Evolutionary conservation across 192 early-diverging fungal species (phyloP), one percentile per base, ranked within the genome.

Genomic region (Rhizoclosmatium globosum): DNA sequence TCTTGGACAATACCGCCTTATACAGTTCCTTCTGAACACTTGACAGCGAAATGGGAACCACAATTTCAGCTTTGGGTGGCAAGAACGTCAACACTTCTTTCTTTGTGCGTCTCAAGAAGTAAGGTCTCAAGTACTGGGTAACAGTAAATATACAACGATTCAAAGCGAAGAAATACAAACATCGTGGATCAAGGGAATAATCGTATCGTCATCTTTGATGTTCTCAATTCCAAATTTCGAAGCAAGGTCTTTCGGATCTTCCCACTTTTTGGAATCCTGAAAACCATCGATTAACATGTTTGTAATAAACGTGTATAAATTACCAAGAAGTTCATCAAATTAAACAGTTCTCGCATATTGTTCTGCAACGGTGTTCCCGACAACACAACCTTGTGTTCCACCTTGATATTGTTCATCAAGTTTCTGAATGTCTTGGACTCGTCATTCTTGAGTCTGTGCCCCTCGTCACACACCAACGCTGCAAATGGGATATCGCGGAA

Each of bases 401-500:
- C 74, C 15, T 81, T 76, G 3, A 94, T 74, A 47, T 85, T 80
- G n/a, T 84, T 81, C 17, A 91, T 79, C 58, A 87, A 73, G 0
- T 64, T 84, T 19, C 78, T 60, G 74, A 93, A 94, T 21, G 92
- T 80, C 66, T 87, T 82, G 61, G 84, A 87, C 59, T 79, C 79
- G 70, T 93, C 89, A 74, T 92, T 93, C 83, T 95, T 95, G 42
- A 95, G 81, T 43, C 94, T 87, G 61, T 95, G 94, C 0, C 91
- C 93, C 74, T 95, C 93, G 77, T 95, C 94, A 15, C 93, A 89
- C 3, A 94, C 77, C 45, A 95, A 50, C n/a, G 78, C 84, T 21
- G 89, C 86, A 89, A 92, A 95, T 3, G 74, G 82, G 64, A 93
- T 85, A 13, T 76, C 67, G 17, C 69, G 66, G 71, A 92, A 88